These are phyloP conservation scores for Paramecium pentaurelia DNA, from an alignment of 73 alveolate species.

Conservation along the genomic window DNA sequence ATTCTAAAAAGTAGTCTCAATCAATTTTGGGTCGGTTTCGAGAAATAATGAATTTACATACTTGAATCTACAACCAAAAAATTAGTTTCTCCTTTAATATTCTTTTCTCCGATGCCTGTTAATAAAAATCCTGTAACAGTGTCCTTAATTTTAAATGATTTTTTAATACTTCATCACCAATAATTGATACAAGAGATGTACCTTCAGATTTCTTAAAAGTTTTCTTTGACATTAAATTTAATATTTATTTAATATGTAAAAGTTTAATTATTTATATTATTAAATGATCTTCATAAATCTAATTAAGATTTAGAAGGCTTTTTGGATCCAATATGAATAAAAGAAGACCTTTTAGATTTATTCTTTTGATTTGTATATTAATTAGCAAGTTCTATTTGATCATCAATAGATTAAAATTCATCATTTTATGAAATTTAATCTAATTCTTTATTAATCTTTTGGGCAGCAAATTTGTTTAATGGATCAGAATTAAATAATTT, in stretches of 20 bases:
- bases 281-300: background rate
- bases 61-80: constrained; percentile 76
- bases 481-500: background rate
- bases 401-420: background rate
- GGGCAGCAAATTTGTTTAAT: background rate
- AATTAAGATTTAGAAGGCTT: background rate
- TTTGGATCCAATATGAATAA: background rate
- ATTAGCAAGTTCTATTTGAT: background rate
- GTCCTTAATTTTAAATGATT: constrained; percentile 38
- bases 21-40: constrained; percentile 67
- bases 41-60: constrained; percentile 18
- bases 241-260: background rate
- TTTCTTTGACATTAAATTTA: constrained; percentile 69
- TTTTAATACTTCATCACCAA: constrained; percentile 87
- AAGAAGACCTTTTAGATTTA: background rate
- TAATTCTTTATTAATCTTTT: background rate
- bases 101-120: constrained; percentile 97
- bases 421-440: background rate
- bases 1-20: constrained; percentile 82
- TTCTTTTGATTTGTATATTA: background rate
- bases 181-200: constrained; percentile 79
- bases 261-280: background rate
- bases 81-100: constrained; percentile 83
- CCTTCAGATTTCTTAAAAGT: constrained; percentile 75
- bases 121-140: constrained; percentile 95